Conservation (phyloP, 2,329 filamentous ascomycete species). For the Pyrenophora tritici-repentis region DNA sequence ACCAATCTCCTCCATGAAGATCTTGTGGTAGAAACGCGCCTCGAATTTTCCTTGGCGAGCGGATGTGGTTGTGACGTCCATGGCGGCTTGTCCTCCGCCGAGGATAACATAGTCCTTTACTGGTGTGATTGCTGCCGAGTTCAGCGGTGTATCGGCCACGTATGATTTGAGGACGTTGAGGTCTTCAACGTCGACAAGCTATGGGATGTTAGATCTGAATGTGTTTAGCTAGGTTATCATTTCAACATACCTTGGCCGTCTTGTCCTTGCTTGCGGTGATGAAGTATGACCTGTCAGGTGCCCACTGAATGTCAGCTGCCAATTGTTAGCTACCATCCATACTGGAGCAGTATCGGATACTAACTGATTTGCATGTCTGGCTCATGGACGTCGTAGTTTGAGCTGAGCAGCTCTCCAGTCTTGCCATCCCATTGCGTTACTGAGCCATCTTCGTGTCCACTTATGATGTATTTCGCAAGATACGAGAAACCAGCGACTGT, state of each 20-base stretch:
- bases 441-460: constrained; percentile 94
- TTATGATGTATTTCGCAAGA: constrained; percentile 92
- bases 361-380: constrained; percentile 74
- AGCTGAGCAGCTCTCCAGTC: constrained; percentile 80
- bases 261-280: constrained; percentile 99
- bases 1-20: constrained; percentile 98
- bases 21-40: constrained; percentile 99
- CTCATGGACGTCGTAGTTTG: constrained; percentile 83
- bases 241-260: constrained; percentile 74
- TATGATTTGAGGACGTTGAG: constrained; percentile 95
- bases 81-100: constrained; percentile 95
- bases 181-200: constrained; percentile 83
- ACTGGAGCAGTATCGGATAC: background rate
- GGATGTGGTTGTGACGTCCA: constrained; percentile 96
- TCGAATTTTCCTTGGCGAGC: constrained; percentile 98
- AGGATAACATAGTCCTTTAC: constrained; percentile 99
- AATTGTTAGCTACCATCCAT: constrained; percentile 64
- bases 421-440: constrained; percentile 91
- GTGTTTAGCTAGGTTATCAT: background rate
- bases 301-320: constrained; percentile 91
- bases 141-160: constrained; percentile 88
- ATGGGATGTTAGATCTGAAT: constrained; percentile 2
- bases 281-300: constrained; percentile 92
- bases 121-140: constrained; percentile 89
- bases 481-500: constrained; percentile 98